Evolutionary conservation across 2,329 filamentous ascomycete genomes (phyloP).

Genomic region (Exophiala lecanii-corni): DNA sequence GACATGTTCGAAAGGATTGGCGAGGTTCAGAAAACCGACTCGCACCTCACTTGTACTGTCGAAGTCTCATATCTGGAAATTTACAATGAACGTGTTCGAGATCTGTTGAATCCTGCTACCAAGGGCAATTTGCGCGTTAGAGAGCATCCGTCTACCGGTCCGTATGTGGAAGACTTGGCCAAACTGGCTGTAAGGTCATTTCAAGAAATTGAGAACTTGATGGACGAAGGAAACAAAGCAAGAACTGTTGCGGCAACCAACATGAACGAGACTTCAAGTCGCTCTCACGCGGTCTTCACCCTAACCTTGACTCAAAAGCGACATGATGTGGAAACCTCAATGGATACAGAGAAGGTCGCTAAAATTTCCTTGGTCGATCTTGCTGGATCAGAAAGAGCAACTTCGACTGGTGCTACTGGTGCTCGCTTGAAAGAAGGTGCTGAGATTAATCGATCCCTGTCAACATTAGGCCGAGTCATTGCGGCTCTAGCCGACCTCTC

Average conservation of each 20-base stretch:
- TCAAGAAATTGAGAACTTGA: slow-evolving; percentile 90
- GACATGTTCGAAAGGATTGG: slow-evolving; percentile 92
- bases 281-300: slow-evolving; percentile 97
- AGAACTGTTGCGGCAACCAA: slow-evolving; percentile 96
- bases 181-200: slow-evolving; percentile 93
- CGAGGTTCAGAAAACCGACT: slow-evolving; percentile 61
- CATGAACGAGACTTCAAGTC: slow-evolving; percentile 99
- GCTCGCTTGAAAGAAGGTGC: slow-evolving; percentile 94
- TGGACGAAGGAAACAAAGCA: slow-evolving; percentile 99
- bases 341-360: slow-evolving; percentile 96
- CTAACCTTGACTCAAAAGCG: slow-evolving; percentile 92
- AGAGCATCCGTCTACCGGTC: slow-evolving; percentile 94
- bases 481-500: slow-evolving; percentile 89
- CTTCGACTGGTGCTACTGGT: slow-evolving; percentile 93
- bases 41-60: slow-evolving; percentile 79
- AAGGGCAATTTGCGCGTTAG: slow-evolving; percentile 96
- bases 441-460: slow-evolving; percentile 95
- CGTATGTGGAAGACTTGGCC: slow-evolving; percentile 95
- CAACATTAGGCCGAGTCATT: slow-evolving; percentile 94
- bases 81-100: slow-evolving; percentile 95
- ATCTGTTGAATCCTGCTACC: slow-evolving; percentile 88
- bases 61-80: slow-evolving; percentile 99
- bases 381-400: slow-evolving; percentile 93
- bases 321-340: slow-evolving; percentile 84
- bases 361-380: slow-evolving; percentile 98